phyloP scores from a whole-genome alignment of 192 early-diverging fungal genomes.

The Entomortierella lignicola region DNA sequence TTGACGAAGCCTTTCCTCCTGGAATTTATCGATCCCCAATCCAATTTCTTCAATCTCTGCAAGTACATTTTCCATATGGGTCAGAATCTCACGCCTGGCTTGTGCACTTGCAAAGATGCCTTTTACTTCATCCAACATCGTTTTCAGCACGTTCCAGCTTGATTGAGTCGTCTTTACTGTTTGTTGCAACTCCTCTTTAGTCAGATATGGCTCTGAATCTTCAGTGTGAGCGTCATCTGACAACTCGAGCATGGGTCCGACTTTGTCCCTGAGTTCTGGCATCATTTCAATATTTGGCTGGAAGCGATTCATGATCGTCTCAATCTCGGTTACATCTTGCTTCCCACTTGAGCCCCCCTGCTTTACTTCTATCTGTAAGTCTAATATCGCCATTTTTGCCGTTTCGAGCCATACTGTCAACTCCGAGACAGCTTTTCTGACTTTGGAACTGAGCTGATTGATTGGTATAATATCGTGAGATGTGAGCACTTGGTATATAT shows the following conservation, averaged over 20 bases:
- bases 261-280: slow-evolving; percentile 52
- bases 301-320: slow-evolving; percentile 55
- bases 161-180: slow-evolving; percentile 54
- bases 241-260: slow-evolving; percentile 18
- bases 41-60: slow-evolving; percentile 31
- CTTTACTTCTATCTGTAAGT: slow-evolving; percentile 58
- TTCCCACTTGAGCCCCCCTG: slow-evolving; percentile 46
- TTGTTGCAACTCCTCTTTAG: slow-evolving; percentile 25
- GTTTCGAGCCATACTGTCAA: slow-evolving; percentile 61
- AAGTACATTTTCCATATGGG: slow-evolving; percentile 23
- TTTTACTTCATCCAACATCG: slow-evolving; percentile 60
- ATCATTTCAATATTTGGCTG: slow-evolving; percentile 56
- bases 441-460: slow-evolving; percentile 16
- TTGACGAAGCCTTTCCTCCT: slow-evolving; percentile 11
- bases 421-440: slow-evolving; percentile 24
- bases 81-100: slow-evolving; percentile 21
- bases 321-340: slow-evolving; percentile 52
- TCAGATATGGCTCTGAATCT: not conserved
- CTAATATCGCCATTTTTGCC: slow-evolving; percentile 61
- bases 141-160: slow-evolving; percentile 62
- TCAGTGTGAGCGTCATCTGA: not conserved
- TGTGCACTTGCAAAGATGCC: slow-evolving; percentile 54
- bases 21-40: slow-evolving; percentile 13
- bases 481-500: slow-evolving; percentile 53
- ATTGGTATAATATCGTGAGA: slow-evolving; percentile 34